Evolutionary conservation across 768 basidiomycete genomes (phyloP).

Genomic region (Naganishia antarctica): DNA sequence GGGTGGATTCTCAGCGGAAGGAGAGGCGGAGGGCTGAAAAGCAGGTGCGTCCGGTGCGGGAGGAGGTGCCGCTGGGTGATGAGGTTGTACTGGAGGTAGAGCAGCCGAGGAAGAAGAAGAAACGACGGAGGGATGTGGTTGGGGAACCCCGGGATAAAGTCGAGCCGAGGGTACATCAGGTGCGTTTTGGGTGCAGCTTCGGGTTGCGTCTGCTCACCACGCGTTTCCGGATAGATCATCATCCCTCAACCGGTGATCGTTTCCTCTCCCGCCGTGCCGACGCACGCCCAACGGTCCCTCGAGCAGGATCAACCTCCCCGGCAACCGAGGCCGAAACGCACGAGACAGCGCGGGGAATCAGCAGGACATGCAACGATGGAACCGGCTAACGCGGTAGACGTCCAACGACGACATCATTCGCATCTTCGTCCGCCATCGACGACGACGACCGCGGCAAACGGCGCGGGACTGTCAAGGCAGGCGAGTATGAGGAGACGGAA

Average conservation of each 20-base stretch:
- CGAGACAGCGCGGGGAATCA: neutral
- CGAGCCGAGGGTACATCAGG: neutral
- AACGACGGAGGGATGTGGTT: neutral
- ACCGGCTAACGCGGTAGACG: too few relatives aligned
- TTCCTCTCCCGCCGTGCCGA: neutral
- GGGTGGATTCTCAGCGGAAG: slow-evolving; percentile 77
- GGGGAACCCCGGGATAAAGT: neutral
- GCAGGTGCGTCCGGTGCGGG: too few relatives aligned
- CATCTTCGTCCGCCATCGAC: slow-evolving; percentile 1
- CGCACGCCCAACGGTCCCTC: slow-evolving; percentile 1
- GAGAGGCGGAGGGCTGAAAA: slow-evolving; percentile 60
- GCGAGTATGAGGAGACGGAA: slow-evolving; percentile 26
- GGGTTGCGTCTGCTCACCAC: neutral
- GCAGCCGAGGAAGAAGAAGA: too few relatives aligned
- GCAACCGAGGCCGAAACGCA: neutral
- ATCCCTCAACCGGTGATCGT: slow-evolving; percentile 13
- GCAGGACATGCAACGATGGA: too few relatives aligned
- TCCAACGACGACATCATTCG: neutral
- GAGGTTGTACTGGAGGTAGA: too few relatives aligned
- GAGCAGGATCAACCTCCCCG: neutral
- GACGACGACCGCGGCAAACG: neutral
- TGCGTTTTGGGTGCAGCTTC: neutral
- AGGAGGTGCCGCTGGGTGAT: too few relatives aligned
- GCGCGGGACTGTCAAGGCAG: neutral
- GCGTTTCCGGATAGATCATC: neutral